Base-by-base conservation (phyloP, 2,329 filamentous ascomycete species). In the Mycosphaerella arachidis region DNA sequence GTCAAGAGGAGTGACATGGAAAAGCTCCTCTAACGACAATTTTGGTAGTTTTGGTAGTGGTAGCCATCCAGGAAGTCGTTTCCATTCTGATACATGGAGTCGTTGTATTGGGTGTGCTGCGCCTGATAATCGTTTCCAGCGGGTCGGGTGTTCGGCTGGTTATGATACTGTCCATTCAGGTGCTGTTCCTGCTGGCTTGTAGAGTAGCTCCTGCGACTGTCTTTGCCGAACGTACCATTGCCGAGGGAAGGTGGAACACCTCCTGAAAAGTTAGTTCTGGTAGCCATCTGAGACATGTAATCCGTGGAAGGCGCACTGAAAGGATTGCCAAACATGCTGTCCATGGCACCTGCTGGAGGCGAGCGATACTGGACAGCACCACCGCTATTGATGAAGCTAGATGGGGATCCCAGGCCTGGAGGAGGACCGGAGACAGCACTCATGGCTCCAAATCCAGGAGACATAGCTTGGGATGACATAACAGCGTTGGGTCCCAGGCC, bases 391-490 rank as follows among this genome's bases (percentile, higher is more conserved):
- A 60, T 40, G 10, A 71, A 60, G 2, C 67, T 66, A 29, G 91
- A 90, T 13, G 92, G 92, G 6, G 85, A 86, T 1, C 85, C 74
- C 8, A 97, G 82, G 2, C 92, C 92, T 0, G 92, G 92, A 12
- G 92, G 92, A 27, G 92, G 92, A 0, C 90, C 73, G 29, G 71
- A 70, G 9, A 71, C 70, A 13, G 71, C 64, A 46, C 85, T 75
- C 85, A 1, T 85, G 1, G 77, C 86, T 72, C 86, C 55, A 48
- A 67, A 84, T 33, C 83, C 83, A 43, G 80, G 79, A 67, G 86
- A 73, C n/a, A 79, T 75, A 9, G 78, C 78, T 40, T 80, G 79
- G 4, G 80, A 78, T 24, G 78, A 77, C 62, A 84, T 76, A 9
- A 78, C 75, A 45, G 79, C 79, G n/a, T 78, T 72, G 20, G 80